phyloP scores from a whole-genome alignment of 306 rosid species.

The Pyrus communis region DNA sequence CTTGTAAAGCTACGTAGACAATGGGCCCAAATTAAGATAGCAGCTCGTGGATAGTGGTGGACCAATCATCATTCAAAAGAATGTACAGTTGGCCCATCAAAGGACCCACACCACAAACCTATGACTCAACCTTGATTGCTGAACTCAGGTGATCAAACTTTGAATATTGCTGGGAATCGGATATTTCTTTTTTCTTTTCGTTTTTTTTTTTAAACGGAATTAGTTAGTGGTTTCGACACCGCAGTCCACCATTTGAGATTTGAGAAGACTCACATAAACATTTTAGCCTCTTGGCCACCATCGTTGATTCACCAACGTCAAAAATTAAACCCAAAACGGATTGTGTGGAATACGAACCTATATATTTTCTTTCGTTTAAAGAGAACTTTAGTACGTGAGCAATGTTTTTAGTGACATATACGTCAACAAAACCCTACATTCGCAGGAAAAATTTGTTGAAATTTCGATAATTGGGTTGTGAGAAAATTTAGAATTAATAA shows the following conservation, averaged over 20 bases:
- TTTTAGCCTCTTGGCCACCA: too few species aligned
- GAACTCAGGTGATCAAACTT: not conserved
- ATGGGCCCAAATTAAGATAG: not conserved
- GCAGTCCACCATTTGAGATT: rapidly evolving
- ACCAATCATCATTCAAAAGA: not conserved
- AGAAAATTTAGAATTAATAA: not conserved
- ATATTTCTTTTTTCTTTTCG: not conserved
- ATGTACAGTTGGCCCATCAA: not conserved
- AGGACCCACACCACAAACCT: not conserved
- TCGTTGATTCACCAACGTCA: too few species aligned
- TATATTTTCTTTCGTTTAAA: not conserved
- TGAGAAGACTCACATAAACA: too few species aligned
- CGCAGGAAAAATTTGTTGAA: not conserved
- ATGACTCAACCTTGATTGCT: not conserved
- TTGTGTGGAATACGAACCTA: too few species aligned
- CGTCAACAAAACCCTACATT: not conserved
- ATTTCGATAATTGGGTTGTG: not conserved
- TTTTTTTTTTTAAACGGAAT: too few species aligned
- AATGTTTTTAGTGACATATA: not conserved
- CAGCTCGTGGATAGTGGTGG: not conserved
- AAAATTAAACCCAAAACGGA: too few species aligned
- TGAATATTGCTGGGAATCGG: not conserved
- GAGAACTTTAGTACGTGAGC: too few species aligned
- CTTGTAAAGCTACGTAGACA: not conserved
- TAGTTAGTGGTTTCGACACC: too few species aligned